A percentile compares a stretch with the other conserved stretches of the same genome.
These are phyloP conservation scores for Eimeria praecox DNA, from an alignment of 169 alveolate genomes.

Conservation along the genomic window DNA sequence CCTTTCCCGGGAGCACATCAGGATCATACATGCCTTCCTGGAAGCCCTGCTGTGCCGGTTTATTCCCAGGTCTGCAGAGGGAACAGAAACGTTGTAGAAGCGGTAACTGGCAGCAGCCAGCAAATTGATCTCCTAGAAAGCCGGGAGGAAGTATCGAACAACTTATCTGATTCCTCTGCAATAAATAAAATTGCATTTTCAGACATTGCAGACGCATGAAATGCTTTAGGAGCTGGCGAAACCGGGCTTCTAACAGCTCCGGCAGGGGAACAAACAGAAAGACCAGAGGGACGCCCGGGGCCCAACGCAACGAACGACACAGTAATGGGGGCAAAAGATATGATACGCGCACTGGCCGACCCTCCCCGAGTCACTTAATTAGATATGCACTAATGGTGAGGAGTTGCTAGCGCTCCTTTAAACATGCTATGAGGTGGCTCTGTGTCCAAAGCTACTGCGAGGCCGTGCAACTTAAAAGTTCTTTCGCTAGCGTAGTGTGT, in stretches of 20 bases:
- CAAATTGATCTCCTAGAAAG: not conserved
- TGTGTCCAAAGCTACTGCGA: too few relatives aligned
- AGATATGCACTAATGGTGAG: not conserved
- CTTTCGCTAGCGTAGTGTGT: not conserved
- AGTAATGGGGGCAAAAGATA: not conserved
- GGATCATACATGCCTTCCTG: not conserved
- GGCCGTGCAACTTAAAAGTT: not conserved
- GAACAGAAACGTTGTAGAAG: too few relatives aligned
- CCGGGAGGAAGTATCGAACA: not conserved
- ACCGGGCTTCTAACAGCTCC: not conserved
- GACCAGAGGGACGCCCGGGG: not conserved
- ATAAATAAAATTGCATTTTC: not conserved
- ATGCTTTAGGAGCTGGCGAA: not conserved
- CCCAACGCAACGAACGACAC: not conserved
- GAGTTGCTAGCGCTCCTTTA: not conserved
- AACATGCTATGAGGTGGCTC: too few relatives aligned
- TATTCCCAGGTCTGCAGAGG: not conserved
- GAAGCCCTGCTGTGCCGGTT: not conserved
- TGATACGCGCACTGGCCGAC: not conserved
- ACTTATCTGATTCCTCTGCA: not conserved
- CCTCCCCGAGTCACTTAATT: not conserved
- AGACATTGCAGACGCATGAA: not conserved
- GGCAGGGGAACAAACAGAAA: not conserved
- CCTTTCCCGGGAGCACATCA: not conserved
- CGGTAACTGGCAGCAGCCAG: not conserved